These are phyloP conservation scores for Epichloe festucae DNA, from an alignment of 2,329 filamentous ascomycete genomes.

Conservation along the genomic window DNA sequence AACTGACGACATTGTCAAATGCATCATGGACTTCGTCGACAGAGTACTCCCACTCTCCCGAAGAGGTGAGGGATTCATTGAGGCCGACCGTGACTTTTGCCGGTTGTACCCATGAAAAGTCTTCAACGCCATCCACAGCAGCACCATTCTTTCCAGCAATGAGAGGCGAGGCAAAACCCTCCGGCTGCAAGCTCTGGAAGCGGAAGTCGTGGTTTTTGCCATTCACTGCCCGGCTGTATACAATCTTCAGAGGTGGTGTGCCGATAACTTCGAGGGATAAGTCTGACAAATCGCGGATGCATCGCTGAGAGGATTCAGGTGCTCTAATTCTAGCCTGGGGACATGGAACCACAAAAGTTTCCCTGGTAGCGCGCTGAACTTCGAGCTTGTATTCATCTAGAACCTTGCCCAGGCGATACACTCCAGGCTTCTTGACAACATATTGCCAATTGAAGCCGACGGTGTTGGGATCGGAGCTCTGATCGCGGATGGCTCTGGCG, in stretches of 20 bases:
- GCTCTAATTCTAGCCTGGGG: constrained; percentile 64
- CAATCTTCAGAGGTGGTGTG: constrained; percentile 81
- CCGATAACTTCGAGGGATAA: constrained; percentile 73
- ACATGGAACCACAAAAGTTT: constrained; percentile 76
- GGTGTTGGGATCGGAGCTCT: constrained; percentile 48
- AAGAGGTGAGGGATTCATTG: constrained; percentile 73
- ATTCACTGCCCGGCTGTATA: constrained; percentile 82
- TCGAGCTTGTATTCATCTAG: constrained; percentile 90
- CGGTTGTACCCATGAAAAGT: constrained; percentile 68
- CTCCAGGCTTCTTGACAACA: constrained; percentile 69
- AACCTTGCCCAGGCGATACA: constrained; percentile 76
- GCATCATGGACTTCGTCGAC: constrained; percentile 88
- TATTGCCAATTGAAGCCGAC: constrained; percentile 58
- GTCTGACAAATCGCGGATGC: constrained; percentile 78
- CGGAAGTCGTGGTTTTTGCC: constrained; percentile 72
- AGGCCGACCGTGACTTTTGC: constrained; percentile 67
- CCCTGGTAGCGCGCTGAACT: constrained; percentile 61
- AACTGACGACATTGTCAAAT: constrained; percentile 75
- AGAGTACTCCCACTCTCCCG: constrained; percentile 78
- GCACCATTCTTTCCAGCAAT: constrained; percentile 48
- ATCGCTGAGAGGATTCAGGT: constrained; percentile 52
- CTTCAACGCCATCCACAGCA: constrained; percentile 47
- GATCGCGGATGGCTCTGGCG: constrained; percentile 52
- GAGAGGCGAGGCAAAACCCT: constrained; percentile 69
- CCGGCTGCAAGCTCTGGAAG: constrained; percentile 86